Conservation (phyloP, 768 basidiomycete genomes). For the Serpula lacrymans region DNA sequence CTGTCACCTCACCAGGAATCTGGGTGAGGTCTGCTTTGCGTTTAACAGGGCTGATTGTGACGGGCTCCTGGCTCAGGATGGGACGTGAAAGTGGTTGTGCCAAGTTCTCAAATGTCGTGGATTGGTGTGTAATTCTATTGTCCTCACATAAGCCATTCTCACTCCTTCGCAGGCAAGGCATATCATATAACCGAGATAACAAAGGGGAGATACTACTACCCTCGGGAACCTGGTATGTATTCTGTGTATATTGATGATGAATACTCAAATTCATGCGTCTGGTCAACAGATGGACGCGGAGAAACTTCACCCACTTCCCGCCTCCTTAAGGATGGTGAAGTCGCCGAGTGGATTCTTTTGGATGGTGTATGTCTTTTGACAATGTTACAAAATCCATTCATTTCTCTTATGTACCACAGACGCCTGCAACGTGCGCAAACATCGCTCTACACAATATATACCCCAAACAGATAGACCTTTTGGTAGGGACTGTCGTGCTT, state of each 20-base stretch:
- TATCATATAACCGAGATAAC: slow-evolving; percentile 76
- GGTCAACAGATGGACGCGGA: slow-evolving; percentile 54
- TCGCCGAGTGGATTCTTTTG: slow-evolving; percentile 88
- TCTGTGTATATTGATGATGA: background rate
- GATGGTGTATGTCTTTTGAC: slow-evolving; percentile 58
- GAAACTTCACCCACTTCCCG: slow-evolving; percentile 61
- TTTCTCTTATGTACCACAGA: slow-evolving; percentile 39
- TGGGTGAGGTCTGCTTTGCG: slow-evolving; percentile 43
- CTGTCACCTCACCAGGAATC: slow-evolving; percentile 49
- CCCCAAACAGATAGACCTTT: slow-evolving; percentile 82
- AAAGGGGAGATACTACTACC: slow-evolving; percentile 74
- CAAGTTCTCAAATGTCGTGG: slow-evolving; percentile 84
- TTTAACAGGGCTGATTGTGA: background rate
- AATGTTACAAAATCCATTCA: slow-evolving; percentile 2
- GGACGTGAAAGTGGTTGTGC: slow-evolving; percentile 78
- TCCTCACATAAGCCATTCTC: slow-evolving; percentile 1
- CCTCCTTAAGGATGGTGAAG: slow-evolving; percentile 70
- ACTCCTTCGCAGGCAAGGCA: slow-evolving; percentile 56
- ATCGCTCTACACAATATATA: slow-evolving; percentile 88
- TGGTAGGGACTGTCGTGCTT: slow-evolving; percentile 50
- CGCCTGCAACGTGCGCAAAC: slow-evolving; percentile 90
- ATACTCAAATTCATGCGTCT: slow-evolving; percentile 1
- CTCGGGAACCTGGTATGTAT: slow-evolving; percentile 47
- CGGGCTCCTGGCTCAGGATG: no score
- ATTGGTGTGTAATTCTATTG: slow-evolving; percentile 51